These are phyloP conservation scores for Paspalum notatum DNA, from an alignment of 176 grass and related monocot genomes.

Conservation along the genomic window DNA sequence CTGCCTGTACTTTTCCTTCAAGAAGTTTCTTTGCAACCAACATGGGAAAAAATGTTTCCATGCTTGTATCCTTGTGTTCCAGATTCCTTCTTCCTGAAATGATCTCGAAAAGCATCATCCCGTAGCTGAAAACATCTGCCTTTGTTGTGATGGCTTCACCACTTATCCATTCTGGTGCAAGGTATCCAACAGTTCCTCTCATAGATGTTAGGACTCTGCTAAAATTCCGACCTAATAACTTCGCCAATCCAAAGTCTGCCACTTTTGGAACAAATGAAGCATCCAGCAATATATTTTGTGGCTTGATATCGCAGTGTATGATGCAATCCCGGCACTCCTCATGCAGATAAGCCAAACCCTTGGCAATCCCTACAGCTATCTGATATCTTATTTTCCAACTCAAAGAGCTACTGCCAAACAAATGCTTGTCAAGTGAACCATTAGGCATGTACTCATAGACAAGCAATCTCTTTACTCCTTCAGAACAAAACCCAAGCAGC, in stretches of 20 bases:
- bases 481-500: slow-evolving; percentile 50
- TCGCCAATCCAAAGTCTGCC: slow-evolving; percentile 42
- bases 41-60: slow-evolving; percentile 23
- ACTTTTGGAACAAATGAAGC: slow-evolving; percentile 42
- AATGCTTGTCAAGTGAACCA: slow-evolving; percentile 37
- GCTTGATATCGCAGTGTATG: slow-evolving; percentile 62
- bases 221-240: slow-evolving; percentile 40
- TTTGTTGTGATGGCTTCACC: slow-evolving; percentile 46
- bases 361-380: slow-evolving; percentile 41
- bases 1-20: slow-evolving; percentile 8
- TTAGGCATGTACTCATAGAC: slow-evolving; percentile 58
- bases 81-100: slow-evolving; percentile 41
- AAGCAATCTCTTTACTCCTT: slow-evolving; percentile 46
- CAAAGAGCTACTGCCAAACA: slow-evolving; percentile 32
- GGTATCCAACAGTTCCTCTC: slow-evolving; percentile 42
- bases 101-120: slow-evolving; percentile 54
- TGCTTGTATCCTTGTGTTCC: background rate
- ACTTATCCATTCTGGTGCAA: slow-evolving; percentile 52
- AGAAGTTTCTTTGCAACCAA: slow-evolving; percentile 25
- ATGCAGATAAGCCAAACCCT: slow-evolving; percentile 57
- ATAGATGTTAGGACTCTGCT: slow-evolving; percentile 46
- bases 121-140: slow-evolving; percentile 52
- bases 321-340: slow-evolving; percentile 51
- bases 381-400: slow-evolving; percentile 44
- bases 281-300: slow-evolving; percentile 52